Percentiles rank a stretch among this genome's conserved stretches.
These are phyloP conservation scores for Nemania sp. DNA, from an alignment of 2,329 filamentous ascomycete genomes.

Conservation along the genomic window DNA sequence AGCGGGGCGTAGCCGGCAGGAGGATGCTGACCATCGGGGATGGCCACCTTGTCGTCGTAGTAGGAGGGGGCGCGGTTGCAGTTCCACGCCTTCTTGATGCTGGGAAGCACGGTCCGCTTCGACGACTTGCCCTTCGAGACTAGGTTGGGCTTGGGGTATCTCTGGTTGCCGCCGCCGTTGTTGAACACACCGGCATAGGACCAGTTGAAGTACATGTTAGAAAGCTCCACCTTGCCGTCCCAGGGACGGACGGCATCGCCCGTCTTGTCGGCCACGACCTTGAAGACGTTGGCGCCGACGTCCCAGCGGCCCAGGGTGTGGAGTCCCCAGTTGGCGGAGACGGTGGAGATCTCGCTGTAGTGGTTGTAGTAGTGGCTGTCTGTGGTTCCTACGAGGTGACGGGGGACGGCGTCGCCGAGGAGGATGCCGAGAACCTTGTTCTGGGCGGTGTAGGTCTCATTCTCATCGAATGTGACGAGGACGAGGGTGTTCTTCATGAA, in stretches of 20 bases:
- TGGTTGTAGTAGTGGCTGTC: conserved; percentile 75
- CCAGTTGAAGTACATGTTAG: conserved; percentile 54
- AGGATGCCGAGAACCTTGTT: conserved; percentile 75
- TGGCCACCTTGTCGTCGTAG: conserved; percentile 47
- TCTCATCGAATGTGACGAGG: conserved; percentile 80
- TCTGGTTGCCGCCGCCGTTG: conserved; percentile 41
- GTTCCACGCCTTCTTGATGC: conserved; percentile 46
- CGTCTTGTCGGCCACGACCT: conserved; percentile 63
- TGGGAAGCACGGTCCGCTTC: conserved; percentile 44
- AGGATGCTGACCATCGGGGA: conserved; percentile 49
- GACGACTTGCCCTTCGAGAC: conserved; percentile 30
- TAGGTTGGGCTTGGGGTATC: conserved; percentile 49
- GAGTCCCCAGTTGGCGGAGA: conserved; percentile 71
- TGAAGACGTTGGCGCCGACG: conserved; percentile 72
- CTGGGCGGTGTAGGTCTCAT: conserved; percentile 66
- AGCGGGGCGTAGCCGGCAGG: conserved; percentile 44
- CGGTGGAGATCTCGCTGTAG: conserved; percentile 70
- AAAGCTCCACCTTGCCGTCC: conserved; percentile 42
- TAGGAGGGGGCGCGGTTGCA: conserved; percentile 47
- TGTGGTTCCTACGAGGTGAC: conserved; percentile 65
- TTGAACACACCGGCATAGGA: conserved; percentile 59
- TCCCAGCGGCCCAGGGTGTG: conserved; percentile 73
- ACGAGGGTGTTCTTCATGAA: conserved; percentile 80
- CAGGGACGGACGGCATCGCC: conserved; percentile 55
- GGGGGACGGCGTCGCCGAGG: conserved; percentile 73